Base-by-base conservation (phyloP, 495 filamentous ascomycete genomes). In the Oidiodendron maius region DNA sequence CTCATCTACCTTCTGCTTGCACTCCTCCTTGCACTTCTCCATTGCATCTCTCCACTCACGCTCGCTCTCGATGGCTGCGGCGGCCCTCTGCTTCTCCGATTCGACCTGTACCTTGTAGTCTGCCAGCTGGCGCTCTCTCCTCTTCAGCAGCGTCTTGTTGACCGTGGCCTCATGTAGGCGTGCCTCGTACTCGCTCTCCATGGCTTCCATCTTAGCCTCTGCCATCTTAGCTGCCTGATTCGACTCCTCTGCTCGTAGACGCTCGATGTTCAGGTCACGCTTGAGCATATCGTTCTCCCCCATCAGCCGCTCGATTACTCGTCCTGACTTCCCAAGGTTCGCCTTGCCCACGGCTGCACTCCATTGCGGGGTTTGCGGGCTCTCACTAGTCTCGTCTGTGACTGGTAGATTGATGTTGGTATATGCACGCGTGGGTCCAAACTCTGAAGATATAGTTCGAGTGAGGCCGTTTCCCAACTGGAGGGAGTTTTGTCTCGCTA, bases 301-400 rank as follows among this genome's bases (percentile, higher is more conserved):
- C 67, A 93, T 89, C 26, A 96, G 64, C 46, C 81, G 80, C 61
- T 95, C 89, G 58, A 96, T 95, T 12, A 96, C 90, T 12, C 90
- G 80, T n/a, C 90, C 89, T 2, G 86, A 93, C 68, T 95, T 95
- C 48, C 90, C 90, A 0, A 86, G 78, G 9, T 81, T 81, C 23
- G 88, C 88, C 44, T 86, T 81, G 34, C 88, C 88, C 32, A 91
- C 78, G 0, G 86, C 83, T 9, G 80, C 74, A 52, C 84, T 86
- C 87, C 86, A 91, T 61, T 64, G 57, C 36, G 35, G 23, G 3
- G 41, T 11, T 9, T 22, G 15, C 10, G 41, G 40, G 21, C 30
- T 25, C 6, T n/a, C 43, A n/a, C 24, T 37, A 28, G 24, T 38
- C 22, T 43, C 32, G 15, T 17, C 28, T 11, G 42, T 24, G 34